Percentiles rank a stretch among this genome's conserved stretches.
Conservation (phyloP, 2,329 filamentous ascomycete species). For the Pseudopyrenochaeta lycopersici region DNA sequence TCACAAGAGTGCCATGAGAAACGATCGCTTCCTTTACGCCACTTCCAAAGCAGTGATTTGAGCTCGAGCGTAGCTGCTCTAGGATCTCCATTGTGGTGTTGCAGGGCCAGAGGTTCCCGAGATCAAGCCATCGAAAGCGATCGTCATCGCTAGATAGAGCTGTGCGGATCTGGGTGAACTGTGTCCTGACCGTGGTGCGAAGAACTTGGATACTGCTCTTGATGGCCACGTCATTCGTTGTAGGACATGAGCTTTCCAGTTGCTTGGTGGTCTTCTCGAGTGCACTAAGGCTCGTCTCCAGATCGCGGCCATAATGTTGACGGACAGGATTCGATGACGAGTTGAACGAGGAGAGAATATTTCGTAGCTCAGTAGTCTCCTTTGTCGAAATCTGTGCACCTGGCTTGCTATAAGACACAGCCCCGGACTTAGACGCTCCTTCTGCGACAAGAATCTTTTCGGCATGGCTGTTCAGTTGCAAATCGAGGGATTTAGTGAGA, state of each 20-base stretch:
- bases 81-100: constrained; percentile 55
- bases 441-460: neutral
- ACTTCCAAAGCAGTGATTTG: constrained; percentile 32
- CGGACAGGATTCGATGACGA: constrained; percentile 45
- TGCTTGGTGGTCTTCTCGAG: constrained; percentile 31
- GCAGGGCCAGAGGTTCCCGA: constrained; percentile 56
- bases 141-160: constrained; percentile 21
- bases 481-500: constrained; percentile 13
- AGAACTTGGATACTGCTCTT: constrained; percentile 12
- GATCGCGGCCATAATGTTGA: constrained; percentile 48
- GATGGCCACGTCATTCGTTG: constrained; percentile 5
- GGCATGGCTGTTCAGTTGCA: neutral
- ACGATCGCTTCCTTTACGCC: constrained; percentile 53
- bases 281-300: constrained; percentile 38
- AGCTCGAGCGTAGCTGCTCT: constrained; percentile 55
- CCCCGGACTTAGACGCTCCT: neutral
- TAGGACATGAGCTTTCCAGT: constrained; percentile 10
- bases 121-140: constrained; percentile 50
- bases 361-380: constrained; percentile 27
- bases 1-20: constrained; percentile 54
- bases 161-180: constrained; percentile 16
- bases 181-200: constrained; percentile 16
- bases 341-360: constrained; percentile 43
- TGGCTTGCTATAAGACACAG: neutral
- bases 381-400: constrained; percentile 4